Evolutionary conservation across 306 rosid genomes (phyloP), one percentile per base, ranked within the genome.

Genomic region (Crotalaria pallida): DNA sequence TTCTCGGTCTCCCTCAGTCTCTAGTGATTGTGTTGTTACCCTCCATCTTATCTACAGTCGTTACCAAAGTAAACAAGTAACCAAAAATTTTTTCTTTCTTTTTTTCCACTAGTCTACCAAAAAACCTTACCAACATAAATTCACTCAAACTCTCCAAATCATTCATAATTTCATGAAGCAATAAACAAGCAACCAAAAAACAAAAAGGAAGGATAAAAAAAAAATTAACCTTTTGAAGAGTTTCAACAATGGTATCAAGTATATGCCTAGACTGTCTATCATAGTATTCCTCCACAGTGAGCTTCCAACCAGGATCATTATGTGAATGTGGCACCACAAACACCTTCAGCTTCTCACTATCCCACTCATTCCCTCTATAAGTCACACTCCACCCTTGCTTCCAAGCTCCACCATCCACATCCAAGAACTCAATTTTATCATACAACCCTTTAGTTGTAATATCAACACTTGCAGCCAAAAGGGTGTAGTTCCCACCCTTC

Each of bases 291-390:
- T 89, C 96, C 12, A 94, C 97, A 2, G 99, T 94, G 62, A 88
- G 88, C 80, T 86, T 91, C 99, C 99, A 94, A 29, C 99, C 99
- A 4, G 99, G 99, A 79, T 94, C 99, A 75, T 94, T 94, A 60
- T 94, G 99, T 15, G 99, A 94, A 78, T 94, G 99, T 1, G 99
- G 99, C 71, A 91, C 99, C 59, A 94, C 96, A 45, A 88, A 67
- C 17, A 94, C 77, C 86, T 94, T 94, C 84, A 94, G 69, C 79
- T 84, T 91, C 92, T 94, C 99, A 8, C 71, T 44, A 77, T 94
- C 92, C 99, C 99, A 94, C 73, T 94, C 99, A 47, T 91, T 75
- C 67, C 99, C 99, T 75, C 82, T 78, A 62, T 94, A 94, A 34
- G 69, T 74, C 31, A 94, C 99, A 47, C 76, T 53, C 99, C 99